Percentiles rank a stretch among this genome's conserved stretches.
Evolutionary conservation across 306 rosid genomes (phyloP).

Genomic region (Cucumis cinereus): DNA sequence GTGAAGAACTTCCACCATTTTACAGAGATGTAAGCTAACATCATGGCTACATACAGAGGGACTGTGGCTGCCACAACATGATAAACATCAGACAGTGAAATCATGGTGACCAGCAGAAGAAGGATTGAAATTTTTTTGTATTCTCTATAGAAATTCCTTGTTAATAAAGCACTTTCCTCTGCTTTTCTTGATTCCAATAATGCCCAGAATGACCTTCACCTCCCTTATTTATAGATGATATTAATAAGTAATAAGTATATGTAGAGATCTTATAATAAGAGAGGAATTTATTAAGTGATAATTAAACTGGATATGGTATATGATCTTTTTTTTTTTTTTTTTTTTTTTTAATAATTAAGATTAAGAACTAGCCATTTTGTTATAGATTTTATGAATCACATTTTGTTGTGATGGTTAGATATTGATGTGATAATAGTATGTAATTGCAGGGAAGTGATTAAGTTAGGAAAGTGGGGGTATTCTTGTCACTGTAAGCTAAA

Average conservation of each 20-base stretch:
- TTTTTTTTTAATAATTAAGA: not conserved
- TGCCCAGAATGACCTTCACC: constrained; percentile 24
- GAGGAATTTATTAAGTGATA: not conserved
- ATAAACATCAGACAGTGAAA: constrained; percentile 53
- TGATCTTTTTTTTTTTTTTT: not conserved
- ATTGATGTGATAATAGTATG: constrained; percentile 10
- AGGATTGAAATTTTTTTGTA: constrained; percentile 15
- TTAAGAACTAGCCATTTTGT: not conserved
- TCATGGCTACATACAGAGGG: constrained; percentile 76
- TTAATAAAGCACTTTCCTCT: constrained; percentile 26
- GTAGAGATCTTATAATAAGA: not conserved
- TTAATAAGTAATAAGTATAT: not conserved
- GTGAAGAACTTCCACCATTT: constrained; percentile 92
- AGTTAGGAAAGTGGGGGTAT: constrained; percentile 33
- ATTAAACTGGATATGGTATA: not conserved
- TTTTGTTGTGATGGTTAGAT: constrained; percentile 17
- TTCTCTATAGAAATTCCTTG: constrained; percentile 16
- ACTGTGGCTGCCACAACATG: constrained; percentile 78
- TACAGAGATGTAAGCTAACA: constrained; percentile 70
- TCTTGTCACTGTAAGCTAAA: constrained; percentile 29
- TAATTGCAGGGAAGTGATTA: constrained; percentile 12
- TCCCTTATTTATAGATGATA: not conserved
- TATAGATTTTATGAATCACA: constrained; percentile 7
- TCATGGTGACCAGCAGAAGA: constrained; percentile 35
- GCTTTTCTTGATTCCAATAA: constrained; percentile 27